Percentiles rank a stretch among this genome's conserved stretches.
Conservation (phyloP, 225 moss, liverwort and hornwort species). For the Physcomitrium patens region DNA sequence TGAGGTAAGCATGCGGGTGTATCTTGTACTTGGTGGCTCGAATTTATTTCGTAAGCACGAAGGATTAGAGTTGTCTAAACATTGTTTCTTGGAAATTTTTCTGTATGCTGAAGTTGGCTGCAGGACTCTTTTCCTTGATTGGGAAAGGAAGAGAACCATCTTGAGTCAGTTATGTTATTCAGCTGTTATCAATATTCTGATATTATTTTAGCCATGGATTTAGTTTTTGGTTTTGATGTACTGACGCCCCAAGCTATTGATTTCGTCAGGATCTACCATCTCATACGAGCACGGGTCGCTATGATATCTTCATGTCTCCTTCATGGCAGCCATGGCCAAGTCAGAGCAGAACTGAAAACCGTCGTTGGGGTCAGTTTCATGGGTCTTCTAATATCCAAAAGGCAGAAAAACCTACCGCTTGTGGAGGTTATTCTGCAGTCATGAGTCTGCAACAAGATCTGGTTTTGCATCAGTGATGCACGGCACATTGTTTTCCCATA, state of each 20-base stretch:
- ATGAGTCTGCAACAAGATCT: conserved; percentile 39
- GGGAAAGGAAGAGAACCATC: background rate
- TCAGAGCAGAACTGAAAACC: conserved; percentile 37
- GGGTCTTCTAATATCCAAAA: conserved; percentile 14
- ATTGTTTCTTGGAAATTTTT: background rate
- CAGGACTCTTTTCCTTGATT: background rate
- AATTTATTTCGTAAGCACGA: background rate
- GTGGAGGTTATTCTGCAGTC: conserved; percentile 34
- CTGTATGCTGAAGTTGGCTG: background rate
- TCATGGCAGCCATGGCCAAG: conserved; percentile 53
- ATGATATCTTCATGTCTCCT: conserved; percentile 44
- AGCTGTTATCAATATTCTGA: background rate
- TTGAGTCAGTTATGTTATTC: background rate
- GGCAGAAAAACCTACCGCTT: conserved; percentile 27
- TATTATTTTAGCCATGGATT: background rate
- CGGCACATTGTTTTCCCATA: conserved; percentile 18
- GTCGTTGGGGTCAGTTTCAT: conserved; percentile 35
- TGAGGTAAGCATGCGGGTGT: background rate
- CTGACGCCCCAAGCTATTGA: conserved; percentile 23
- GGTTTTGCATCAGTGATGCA: conserved; percentile 29
- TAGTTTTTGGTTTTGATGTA: conserved; percentile 7
- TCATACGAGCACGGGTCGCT: conserved; percentile 32
- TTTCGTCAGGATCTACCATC: conserved; percentile 34
- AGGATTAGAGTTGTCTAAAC: background rate
- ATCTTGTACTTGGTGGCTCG: background rate